Evolutionary conservation across 1,284 basidiomycete species (phyloP), one percentile per base, ranked within the genome.

Genomic region (Ceraceosorus bombacis): DNA sequence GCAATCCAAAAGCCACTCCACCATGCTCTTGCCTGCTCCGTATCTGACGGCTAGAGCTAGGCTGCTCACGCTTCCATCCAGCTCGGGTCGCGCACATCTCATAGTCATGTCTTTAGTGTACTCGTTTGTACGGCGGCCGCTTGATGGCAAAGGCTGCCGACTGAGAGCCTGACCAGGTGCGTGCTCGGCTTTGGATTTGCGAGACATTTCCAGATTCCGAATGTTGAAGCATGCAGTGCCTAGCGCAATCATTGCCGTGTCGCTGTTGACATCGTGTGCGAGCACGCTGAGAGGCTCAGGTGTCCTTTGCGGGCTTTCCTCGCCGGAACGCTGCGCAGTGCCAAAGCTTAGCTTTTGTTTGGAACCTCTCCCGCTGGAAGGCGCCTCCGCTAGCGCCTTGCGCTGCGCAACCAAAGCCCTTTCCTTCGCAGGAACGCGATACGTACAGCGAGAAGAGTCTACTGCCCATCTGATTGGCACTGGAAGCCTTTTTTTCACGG

Each of bases 1-100:
- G 64, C 65, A 67, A 36, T 72, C 68, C n/a, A 73, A 63, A 48
- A 73, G 55, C 71, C 71, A 73, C n/a, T 67, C 65, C 39, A 70
- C 53, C 56, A 73, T 58, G 50, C 69, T 70, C 12, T 71, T 58
- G 41, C 66, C 63, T 8, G 66, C 67, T 15, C 63, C 62, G 58
- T 59, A 55, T 53, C 66, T 65, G 55, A 73, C 58, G 2, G 71
- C 71, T 13, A 72, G 55, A n/a, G 66, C 52, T 17, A 73, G 59
- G 36, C 56, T 57, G 38, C 43, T 46, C 10, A 10, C 10, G 10
- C 10, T 46, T 10, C 43, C 43, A 46, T 46, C 43, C 43, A 46
- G 43, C 2, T 46, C 10, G 9, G 43, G 43, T 27, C 27, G 27
- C 27, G 27, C 27, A 27, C 27, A 27, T 27, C 27, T 27, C 27